Evolutionary conservation across 371 early-diverging fungal genomes (phyloP), one percentile per base, ranked within the genome.

Genomic region (Mortierella sp.): DNA sequence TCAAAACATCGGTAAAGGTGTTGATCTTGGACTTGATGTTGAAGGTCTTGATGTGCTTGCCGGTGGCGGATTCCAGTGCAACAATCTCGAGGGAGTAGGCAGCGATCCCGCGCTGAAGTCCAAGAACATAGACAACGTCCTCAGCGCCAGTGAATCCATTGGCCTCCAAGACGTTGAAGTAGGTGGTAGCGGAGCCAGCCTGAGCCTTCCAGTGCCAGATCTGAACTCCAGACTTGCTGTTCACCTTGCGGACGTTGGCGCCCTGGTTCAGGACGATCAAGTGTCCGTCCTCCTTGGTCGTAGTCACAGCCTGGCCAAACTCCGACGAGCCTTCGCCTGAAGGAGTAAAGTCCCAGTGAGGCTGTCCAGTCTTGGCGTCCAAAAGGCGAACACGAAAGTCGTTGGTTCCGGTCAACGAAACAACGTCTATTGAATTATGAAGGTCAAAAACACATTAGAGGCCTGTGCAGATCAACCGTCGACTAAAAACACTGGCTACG

Each of bases 301-400:
- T 81, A 69, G 79, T 88, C 72, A 71, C 81, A 44, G 80, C 83
- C 57, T 87, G 87, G 44, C 83, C 88, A 78, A 85, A 82, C 14
- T 64, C 64, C n/a, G 54, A 44, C 26, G 82, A 78, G 21, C 89
- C 83, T 19, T 89, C 88, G 13, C 91, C 92, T 1, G 89, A 73
- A 26, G 90, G 81, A 1, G 87, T 59, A 78, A 90, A 87, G 26
- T 92, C 89, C 89, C 89, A 89, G 37, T 82, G 71, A 14, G 78
- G 40, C 24, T 85, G 86, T 50, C 92, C 92, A 26, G 88, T 77
- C 69, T 86, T 82, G 26, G 86, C 81, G 48, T 91, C 90, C 89
- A 90, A 91, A 54, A 91, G 83, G 40, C 93, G 92, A 31, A 87
- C 83, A 57, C 88, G 89, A 48, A 88, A 78, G 69, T 88, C 64